Base-by-base conservation (phyloP, 176 grass and related monocot species). In the Bromus sterilis region DNA sequence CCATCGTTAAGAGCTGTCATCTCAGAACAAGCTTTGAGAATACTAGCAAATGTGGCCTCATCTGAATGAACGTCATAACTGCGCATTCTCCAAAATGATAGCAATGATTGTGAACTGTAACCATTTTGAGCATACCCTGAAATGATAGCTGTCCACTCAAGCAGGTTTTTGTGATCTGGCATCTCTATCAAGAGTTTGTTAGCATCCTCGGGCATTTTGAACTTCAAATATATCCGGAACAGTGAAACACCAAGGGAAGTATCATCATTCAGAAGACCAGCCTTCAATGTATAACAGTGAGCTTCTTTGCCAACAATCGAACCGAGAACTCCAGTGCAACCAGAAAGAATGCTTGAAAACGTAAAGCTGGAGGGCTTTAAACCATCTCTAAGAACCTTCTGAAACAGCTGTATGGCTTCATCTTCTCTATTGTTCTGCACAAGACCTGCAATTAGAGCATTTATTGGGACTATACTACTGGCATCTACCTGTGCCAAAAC, bases 71-170 rank as follows among this genome's bases (percentile, higher is more conserved):
- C 51, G 71, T 73, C 20, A 61, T 62, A 80, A 64, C 74, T 79
- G 31, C 56, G 89, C 89, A 91, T 94, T 84, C 77, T 82, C 78
- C 84, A 81, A 73, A 94, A 94, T 21, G 83, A 82, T n/a, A 75
- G 5, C 86, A 94, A 87, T 33, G 92, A 80, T 59, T 91, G 66
- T 71, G 59, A 68, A 29, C 84, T 84, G 62, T 77, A 85, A 87
- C 89, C 92, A 76, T 84, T 94, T 70, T 91, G 84, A 89, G 92
- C 92, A 89, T 94, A 90, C 34, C 92, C 92, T 85, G 92, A 94
- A 85, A 94, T 94, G 36, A 85, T 76, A 60, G 86, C 60, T 51
- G 89, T 94, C 89, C 92, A 94, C 51, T 76, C 87, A 39, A 89
- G 31, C 25, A 89, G 56, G 68, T 35, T 87, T 65, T 87, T 91